These are phyloP conservation scores for Dactylellina cionopaga DNA, from an alignment of 2,329 filamentous ascomycete genomes.

Conservation along the genomic window DNA sequence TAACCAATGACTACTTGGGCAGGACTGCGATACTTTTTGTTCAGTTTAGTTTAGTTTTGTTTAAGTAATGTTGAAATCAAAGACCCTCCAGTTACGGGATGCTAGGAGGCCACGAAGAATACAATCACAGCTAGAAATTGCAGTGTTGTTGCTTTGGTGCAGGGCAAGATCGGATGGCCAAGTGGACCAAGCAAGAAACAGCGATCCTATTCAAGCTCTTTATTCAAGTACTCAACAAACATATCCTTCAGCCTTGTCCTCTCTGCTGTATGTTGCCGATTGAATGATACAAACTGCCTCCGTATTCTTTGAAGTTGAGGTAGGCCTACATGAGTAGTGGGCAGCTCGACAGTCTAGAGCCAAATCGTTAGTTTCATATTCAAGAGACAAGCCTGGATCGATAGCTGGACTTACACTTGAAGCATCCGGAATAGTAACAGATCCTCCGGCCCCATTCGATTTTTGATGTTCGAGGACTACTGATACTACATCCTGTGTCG, in stretches of 20 bases:
- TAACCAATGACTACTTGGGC: too few species aligned
- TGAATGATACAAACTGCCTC: constrained; percentile 79
- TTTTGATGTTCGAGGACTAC: constrained; percentile 68
- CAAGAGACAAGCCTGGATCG: background rate
- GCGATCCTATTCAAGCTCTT: constrained; percentile 57
- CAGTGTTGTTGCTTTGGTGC: too few species aligned
- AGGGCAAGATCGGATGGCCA: too few species aligned
- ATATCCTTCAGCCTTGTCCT: constrained; percentile 69
- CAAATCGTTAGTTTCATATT: constrained; percentile 51
- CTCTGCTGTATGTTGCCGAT: constrained; percentile 72
- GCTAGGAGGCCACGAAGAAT: too few species aligned
- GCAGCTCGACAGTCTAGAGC: constrained; percentile 70
- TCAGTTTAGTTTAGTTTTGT: too few species aligned
- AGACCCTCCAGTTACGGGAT: too few species aligned
- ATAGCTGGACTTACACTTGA: constrained; percentile 23
- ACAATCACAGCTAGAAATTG: too few species aligned
- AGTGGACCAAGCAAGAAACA: too few species aligned
- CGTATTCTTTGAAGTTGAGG: constrained; percentile 81
- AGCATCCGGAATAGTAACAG: constrained; percentile 33
- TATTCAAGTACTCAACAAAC: constrained; percentile 75
- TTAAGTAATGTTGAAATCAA: too few species aligned
- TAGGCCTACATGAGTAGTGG: constrained; percentile 72
- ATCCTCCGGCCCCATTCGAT: constrained; percentile 46
- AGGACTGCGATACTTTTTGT: too few species aligned
- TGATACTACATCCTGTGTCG: constrained; percentile 79